A percentile compares a stretch with the other conserved stretches of the same genome.
Evolutionary conservation across 192 early-diverging fungal species (phyloP).

Genomic region (Thamnidium elegans): DNA sequence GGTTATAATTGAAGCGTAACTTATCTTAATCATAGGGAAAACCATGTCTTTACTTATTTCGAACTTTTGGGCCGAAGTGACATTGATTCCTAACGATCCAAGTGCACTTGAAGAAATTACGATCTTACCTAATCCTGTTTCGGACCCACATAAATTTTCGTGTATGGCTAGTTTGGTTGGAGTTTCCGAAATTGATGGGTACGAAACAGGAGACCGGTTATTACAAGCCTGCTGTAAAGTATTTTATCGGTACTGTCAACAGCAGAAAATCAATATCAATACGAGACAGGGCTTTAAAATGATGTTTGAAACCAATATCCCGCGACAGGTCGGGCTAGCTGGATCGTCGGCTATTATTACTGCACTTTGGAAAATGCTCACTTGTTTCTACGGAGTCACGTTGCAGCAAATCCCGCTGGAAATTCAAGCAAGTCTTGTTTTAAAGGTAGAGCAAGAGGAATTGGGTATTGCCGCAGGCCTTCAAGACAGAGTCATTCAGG

Average conservation of each 20-base stretch:
- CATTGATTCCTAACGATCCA: conserved; percentile 41
- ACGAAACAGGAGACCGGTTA: conserved; percentile 48
- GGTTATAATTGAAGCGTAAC: no score
- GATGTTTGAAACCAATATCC: conserved; percentile 58
- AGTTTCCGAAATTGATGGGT: conserved; percentile 47
- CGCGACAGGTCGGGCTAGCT: conserved; percentile 50
- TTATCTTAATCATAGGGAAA: conserved; percentile 32
- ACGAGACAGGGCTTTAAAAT: conserved; percentile 48
- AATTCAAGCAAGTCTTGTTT: conserved; percentile 52
- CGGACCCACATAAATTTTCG: conserved; percentile 39
- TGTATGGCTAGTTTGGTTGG: conserved; percentile 28
- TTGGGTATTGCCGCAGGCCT: conserved; percentile 58
- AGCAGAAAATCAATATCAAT: conserved; percentile 32
- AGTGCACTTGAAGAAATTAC: conserved; percentile 39
- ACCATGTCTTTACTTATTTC: conserved; percentile 59
- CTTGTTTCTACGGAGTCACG: conserved; percentile 37
- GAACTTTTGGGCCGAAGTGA: conserved; percentile 58
- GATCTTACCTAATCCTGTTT: conserved; percentile 34
- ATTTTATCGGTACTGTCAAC: conserved; percentile 43
- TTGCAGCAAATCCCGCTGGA: conserved; percentile 40
- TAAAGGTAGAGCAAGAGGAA: conserved; percentile 52
- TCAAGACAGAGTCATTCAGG: conserved; percentile 65
- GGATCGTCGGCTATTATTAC: conserved; percentile 59
- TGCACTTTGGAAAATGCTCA: conserved; percentile 49
- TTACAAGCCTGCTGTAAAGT: conserved; percentile 54